Conservation (phyloP, 805 yeast genomes). For the Kodamaea neixiangensis region DNA sequence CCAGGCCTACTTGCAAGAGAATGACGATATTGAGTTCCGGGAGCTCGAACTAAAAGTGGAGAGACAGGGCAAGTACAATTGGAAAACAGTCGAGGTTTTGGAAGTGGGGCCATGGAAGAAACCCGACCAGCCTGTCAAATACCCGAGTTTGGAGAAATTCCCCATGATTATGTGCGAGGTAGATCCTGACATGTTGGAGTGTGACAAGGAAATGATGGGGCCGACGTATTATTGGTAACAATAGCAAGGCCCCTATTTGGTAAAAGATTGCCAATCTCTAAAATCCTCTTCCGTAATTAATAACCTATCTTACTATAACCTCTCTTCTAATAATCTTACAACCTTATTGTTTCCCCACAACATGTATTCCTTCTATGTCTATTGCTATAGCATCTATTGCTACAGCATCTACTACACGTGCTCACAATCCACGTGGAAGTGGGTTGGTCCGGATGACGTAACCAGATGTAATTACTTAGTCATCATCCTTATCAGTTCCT, state of each 20-base stretch:
- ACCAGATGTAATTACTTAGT: not conserved
- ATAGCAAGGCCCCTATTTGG: not conserved
- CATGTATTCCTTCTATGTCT: too few species aligned
- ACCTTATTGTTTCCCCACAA: too few species aligned
- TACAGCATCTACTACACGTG: not conserved
- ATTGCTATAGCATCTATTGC: not conserved
- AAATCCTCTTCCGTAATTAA: too few species aligned
- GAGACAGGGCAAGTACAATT: not conserved
- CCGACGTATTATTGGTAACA: constrained; percentile 2
- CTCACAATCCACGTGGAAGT: not conserved
- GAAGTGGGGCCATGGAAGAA: constrained; percentile 12
- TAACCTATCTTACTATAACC: too few species aligned
- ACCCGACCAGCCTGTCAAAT: constrained; percentile 3
- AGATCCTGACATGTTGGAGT: constrained; percentile 16
- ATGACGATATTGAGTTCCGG: constrained; percentile 15
- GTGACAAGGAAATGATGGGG: constrained; percentile 10
- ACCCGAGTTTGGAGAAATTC: constrained; percentile 4
- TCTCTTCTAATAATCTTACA: too few species aligned
- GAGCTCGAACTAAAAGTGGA: constrained; percentile 10
- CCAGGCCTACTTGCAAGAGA: constrained; percentile 17
- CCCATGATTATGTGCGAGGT: constrained; percentile 23
- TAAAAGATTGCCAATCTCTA: too few species aligned
- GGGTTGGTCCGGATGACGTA: not conserved
- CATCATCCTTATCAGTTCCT: not conserved
- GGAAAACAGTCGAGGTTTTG: not conserved